Percentiles rank a stretch among this genome's conserved stretches.
Evolutionary conservation across 495 filamentous ascomycete genomes (phyloP).

Genomic region (Xylaria intraflava): DNA sequence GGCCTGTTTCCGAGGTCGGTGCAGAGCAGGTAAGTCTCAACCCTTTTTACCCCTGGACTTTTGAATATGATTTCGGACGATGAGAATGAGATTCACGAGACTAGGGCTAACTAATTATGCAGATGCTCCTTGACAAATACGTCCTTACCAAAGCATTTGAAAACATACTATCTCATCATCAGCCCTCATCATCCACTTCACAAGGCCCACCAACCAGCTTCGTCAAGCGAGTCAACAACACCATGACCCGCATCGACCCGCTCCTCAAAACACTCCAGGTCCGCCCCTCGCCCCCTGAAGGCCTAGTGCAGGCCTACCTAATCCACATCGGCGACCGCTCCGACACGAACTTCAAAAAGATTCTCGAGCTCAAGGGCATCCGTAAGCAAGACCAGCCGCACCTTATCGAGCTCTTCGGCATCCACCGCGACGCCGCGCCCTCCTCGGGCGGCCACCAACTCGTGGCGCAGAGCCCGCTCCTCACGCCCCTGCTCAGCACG

Average conservation of each 20-base stretch:
- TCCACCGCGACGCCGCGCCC: conserved; percentile 60
- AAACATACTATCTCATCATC: conserved; percentile 55
- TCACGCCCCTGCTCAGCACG: conserved; percentile 50
- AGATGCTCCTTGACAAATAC: conserved; percentile 92
- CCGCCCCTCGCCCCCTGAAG: conserved; percentile 81
- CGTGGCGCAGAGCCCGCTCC: conserved; percentile 50
- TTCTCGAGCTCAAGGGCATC: conserved; percentile 89
- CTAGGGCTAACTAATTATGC: background rate
- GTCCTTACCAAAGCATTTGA: conserved; percentile 78
- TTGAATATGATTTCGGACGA: background rate
- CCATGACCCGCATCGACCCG: conserved; percentile 80
- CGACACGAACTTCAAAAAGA: conserved; percentile 92
- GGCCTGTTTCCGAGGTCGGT: conserved; percentile 83
- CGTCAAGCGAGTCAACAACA: conserved; percentile 79
- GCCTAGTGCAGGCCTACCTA: conserved; percentile 92
- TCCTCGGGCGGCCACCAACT: conserved; percentile 53
- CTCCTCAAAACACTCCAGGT: conserved; percentile 97
- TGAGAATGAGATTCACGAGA: background rate
- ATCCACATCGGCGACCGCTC: conserved; percentile 87
- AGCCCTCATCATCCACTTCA: conserved; percentile 29
- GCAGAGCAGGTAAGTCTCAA: conserved; percentile 75
- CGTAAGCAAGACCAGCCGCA: conserved; percentile 72
- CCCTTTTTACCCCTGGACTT: background rate
- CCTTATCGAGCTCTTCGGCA: conserved; percentile 81
- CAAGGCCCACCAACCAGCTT: conserved; percentile 55